Percentiles rank a stretch among this genome's conserved stretches.
These are phyloP conservation scores for Podila epicladia DNA, from an alignment of 192 early-diverging fungal genomes.

Conservation along the genomic window DNA sequence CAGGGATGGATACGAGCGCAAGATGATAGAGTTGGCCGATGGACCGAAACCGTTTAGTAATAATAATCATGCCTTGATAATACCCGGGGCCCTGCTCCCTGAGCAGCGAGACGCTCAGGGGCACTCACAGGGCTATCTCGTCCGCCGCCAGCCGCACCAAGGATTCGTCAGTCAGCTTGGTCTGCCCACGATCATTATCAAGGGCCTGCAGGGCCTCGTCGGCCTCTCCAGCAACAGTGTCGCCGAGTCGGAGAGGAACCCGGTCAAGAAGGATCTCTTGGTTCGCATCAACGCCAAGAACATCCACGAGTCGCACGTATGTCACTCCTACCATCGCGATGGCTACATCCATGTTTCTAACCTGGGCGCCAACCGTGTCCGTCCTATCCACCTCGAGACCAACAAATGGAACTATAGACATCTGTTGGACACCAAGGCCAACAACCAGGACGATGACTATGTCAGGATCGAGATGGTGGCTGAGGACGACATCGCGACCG, in stretches of 20 bases:
- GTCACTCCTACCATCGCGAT: not conserved
- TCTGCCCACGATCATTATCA: not conserved
- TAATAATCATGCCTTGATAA: slow-evolving; percentile 1
- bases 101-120: not conserved
- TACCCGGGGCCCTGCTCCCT: slow-evolving; percentile 1
- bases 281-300: not conserved
- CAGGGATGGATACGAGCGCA: not conserved
- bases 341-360: not conserved
- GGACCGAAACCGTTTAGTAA: not conserved
- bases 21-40: not conserved
- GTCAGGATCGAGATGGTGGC: slow-evolving; percentile 22
- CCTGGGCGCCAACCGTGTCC: no score
- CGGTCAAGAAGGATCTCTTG: not conserved
- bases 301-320: not conserved
- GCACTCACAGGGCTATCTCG: slow-evolving; percentile 1
- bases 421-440: not conserved
- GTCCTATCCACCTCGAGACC: no score
- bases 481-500: slow-evolving; percentile 13
- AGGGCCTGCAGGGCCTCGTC: not conserved
- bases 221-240: not conserved
- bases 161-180: not conserved
- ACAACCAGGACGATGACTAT: not conserved
- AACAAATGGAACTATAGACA: not conserved
- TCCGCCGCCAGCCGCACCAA: not conserved
- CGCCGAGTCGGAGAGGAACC: not conserved